A percentile compares a stretch with the other conserved stretches of the same genome.
Conservation (phyloP, 1,284 basidiomycete species). For the Ceratobasidium sp. region DNA sequence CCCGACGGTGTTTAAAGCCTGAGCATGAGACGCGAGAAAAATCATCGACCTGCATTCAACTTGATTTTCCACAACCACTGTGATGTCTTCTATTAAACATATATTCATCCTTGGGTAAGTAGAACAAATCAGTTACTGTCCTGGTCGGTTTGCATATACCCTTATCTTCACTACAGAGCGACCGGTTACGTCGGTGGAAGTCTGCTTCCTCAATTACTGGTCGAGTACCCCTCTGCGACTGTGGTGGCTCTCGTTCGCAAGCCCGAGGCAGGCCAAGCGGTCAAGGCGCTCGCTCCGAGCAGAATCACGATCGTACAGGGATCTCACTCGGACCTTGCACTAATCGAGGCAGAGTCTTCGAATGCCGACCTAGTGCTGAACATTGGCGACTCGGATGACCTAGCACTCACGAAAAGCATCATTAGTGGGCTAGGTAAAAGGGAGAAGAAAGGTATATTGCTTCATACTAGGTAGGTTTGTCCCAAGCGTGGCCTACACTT, state of each 20-base stretch:
- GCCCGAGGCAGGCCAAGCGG: not conserved
- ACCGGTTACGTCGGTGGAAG: conserved; percentile 23
- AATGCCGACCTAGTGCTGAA: conserved; percentile 52
- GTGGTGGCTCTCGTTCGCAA: conserved; percentile 14
- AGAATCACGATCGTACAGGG: conserved; percentile 49
- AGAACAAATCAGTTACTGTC: too few species aligned
- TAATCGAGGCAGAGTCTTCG: conserved; percentile 47
- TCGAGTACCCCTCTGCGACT: conserved; percentile 3
- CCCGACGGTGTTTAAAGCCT: not conserved
- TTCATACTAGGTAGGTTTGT: conserved; percentile 16
- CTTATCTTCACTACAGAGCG: not conserved
- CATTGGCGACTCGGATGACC: conserved; percentile 49
- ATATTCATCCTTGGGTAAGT: conserved; percentile 14
- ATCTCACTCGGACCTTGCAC: conserved; percentile 48
- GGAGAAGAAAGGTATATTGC: conserved; percentile 18
- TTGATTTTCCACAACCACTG: not conserved
- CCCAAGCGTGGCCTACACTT: not conserved
- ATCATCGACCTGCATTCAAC: not conserved
- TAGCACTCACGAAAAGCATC: conserved; percentile 48
- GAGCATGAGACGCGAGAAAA: not conserved
- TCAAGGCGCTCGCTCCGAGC: conserved; percentile 4
- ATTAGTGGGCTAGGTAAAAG: conserved; percentile 31
- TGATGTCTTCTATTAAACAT: conserved; percentile 2
- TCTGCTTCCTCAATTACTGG: conserved; percentile 1
- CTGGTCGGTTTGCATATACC: not conserved